Evolutionary conservation across 331 rosid genomes (phyloP).

Genomic region (Rhamnella rubrinervis): DNA sequence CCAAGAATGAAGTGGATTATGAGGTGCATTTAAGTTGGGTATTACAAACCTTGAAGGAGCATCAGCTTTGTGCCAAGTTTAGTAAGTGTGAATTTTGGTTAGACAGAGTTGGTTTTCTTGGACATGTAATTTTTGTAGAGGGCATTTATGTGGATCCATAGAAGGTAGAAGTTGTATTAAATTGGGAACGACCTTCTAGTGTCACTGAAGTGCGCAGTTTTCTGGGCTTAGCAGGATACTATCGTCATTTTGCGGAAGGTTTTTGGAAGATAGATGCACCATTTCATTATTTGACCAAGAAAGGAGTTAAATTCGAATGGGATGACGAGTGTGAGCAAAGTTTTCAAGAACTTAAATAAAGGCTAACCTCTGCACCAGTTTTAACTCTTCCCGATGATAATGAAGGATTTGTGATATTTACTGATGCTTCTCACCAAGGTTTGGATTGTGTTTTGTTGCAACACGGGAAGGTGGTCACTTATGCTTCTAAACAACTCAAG

Average conservation of each 20-base stretch:
- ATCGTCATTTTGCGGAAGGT: not conserved
- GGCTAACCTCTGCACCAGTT: not conserved
- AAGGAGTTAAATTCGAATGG: not conserved
- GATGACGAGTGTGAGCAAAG: not conserved
- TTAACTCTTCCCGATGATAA: not conserved
- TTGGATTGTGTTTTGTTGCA: no score
- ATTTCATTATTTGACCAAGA: not conserved
- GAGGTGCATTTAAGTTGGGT: not conserved
- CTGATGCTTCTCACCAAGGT: not conserved
- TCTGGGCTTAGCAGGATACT: not conserved
- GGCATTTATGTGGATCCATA: not conserved
- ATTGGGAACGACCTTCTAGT: not conserved
- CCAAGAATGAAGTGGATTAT: not conserved
- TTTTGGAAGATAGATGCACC: not conserved
- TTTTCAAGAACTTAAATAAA: not conserved
- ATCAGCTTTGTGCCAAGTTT: not conserved
- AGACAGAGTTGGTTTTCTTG: not conserved
- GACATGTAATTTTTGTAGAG: no score
- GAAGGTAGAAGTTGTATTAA: no score
- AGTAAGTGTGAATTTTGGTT: not conserved
- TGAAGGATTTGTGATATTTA: not conserved
- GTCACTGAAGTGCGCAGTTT: not conserved
- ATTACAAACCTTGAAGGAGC: not conserved
- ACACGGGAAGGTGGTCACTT: no score
- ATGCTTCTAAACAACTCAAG: not conserved